Percentiles rank a stretch among this genome's conserved stretches.
Conservation (phyloP, 2,329 filamentous ascomycete species). For the Parafenestella ontariensis region DNA sequence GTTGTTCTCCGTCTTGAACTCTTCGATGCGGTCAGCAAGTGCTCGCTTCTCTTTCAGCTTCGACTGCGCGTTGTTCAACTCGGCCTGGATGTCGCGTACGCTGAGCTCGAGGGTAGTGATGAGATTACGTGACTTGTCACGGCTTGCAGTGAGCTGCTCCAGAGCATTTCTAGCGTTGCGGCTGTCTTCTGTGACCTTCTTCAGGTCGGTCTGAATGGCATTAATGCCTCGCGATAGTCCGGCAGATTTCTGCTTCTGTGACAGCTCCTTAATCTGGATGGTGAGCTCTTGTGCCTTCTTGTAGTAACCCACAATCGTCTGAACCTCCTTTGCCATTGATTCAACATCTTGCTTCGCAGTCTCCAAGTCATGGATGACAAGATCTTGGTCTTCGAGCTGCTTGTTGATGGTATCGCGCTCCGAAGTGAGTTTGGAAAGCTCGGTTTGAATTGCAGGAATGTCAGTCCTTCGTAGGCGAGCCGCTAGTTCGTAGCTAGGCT, state of each 20-base stretch:
- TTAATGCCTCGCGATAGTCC: slow-evolving; percentile 74
- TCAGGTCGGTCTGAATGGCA: slow-evolving; percentile 81
- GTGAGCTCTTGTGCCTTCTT: slow-evolving; percentile 76
- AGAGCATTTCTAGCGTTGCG: slow-evolving; percentile 69
- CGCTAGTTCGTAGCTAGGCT: slow-evolving; percentile 75
- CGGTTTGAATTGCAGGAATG: slow-evolving; percentile 71
- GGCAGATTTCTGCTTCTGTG: slow-evolving; percentile 75
- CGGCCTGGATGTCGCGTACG: slow-evolving; percentile 75
- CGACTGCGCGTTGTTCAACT: slow-evolving; percentile 72
- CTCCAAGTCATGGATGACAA: slow-evolving; percentile 65
- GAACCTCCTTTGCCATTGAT: slow-evolving; percentile 75
- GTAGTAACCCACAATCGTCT: slow-evolving; percentile 74
- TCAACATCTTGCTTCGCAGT: slow-evolving; percentile 77
- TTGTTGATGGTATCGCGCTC: slow-evolving; percentile 49
- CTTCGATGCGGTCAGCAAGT: slow-evolving; percentile 74
- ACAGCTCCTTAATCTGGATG: slow-evolving; percentile 75
- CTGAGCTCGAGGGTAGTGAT: slow-evolving; percentile 78
- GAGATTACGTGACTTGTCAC: slow-evolving; percentile 72
- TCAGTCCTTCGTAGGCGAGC: slow-evolving; percentile 71
- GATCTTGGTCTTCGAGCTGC: slow-evolving; percentile 69
- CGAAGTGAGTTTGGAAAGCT: slow-evolving; percentile 62
- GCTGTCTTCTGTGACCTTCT: slow-evolving; percentile 70
- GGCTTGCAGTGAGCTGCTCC: slow-evolving; percentile 70
- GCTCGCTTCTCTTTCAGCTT: slow-evolving; percentile 82
- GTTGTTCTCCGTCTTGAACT: slow-evolving; percentile 71